Conservation (phyloP, 1,284 basidiomycete genomes). For the Rhodotorula sp. region DNA sequence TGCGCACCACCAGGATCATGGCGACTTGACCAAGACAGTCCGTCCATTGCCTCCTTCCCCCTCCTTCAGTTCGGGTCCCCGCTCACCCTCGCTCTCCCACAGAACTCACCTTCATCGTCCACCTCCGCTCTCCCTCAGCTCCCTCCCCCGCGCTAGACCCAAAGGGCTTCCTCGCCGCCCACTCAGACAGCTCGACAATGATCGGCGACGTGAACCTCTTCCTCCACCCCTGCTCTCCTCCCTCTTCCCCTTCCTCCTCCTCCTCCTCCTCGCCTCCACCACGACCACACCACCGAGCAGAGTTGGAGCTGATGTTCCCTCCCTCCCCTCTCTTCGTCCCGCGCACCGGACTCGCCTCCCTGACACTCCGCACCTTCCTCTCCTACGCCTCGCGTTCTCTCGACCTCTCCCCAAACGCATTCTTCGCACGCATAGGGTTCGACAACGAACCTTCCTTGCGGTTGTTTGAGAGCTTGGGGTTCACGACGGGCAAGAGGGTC, state of each 20-base stretch:
- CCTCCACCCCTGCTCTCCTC: constrained; percentile 55
- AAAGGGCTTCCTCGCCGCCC: constrained; percentile 42
- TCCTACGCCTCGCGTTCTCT: constrained; percentile 44
- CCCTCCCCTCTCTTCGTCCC: constrained; percentile 49
- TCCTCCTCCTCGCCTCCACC: constrained; percentile 48
- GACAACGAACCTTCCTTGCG: constrained; percentile 59
- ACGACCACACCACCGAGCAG: constrained; percentile 50
- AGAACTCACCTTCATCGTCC: constrained; percentile 90
- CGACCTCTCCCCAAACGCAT: constrained; percentile 40
- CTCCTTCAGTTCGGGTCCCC: too few species aligned
- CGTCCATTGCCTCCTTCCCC: constrained; percentile 41
- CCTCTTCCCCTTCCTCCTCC: constrained; percentile 47
- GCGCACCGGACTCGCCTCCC: constrained; percentile 60
- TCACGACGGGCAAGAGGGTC: constrained; percentile 63
- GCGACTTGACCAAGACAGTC: constrained; percentile 82
- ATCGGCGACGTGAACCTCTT: constrained; percentile 92
- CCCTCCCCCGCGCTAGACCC: constrained; percentile 17
- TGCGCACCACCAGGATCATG: constrained; percentile 63
- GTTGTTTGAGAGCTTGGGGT: constrained; percentile 69
- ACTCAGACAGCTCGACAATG: constrained; percentile 60
- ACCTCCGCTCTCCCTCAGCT: constrained; percentile 51
- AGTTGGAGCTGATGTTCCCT: constrained; percentile 81
- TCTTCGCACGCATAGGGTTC: constrained; percentile 61
- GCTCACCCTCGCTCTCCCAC: not conserved
- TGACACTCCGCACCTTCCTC: constrained; percentile 48